Evolutionary conservation across 805 yeast species (phyloP).

Genomic region (Monosporozyma aerobia): DNA sequence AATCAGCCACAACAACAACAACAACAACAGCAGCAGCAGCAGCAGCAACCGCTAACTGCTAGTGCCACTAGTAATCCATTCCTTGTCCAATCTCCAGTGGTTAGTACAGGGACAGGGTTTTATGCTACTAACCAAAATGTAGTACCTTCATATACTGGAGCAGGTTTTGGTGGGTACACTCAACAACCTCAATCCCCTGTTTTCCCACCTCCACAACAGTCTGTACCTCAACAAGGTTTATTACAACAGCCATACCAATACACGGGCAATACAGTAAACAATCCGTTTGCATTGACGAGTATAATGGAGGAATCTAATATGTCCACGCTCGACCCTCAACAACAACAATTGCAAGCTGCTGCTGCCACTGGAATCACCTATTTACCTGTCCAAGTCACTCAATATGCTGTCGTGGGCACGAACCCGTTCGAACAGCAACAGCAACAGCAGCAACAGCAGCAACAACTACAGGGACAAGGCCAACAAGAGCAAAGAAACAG

Average conservation of each 20-base stretch:
- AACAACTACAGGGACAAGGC: conserved; percentile 6
- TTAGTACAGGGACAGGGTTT: conserved; percentile 19
- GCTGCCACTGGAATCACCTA: conserved; percentile 5
- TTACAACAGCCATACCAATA: background rate
- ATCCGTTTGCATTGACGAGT: conserved; percentile 32
- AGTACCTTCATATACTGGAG: conserved; percentile 40
- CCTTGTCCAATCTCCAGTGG: conserved; percentile 12
- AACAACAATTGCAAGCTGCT: conserved; percentile 5
- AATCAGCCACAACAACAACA: too few species aligned
- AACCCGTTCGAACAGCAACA: conserved; percentile 12
- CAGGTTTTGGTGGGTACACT: conserved; percentile 49
- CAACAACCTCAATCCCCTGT: conserved; percentile 10
- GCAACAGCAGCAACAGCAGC: conserved; percentile 10
- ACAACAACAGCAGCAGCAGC: conserved; percentile 9
- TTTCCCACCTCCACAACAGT: background rate
- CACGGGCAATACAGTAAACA: conserved; percentile 3
- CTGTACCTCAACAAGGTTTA: background rate
- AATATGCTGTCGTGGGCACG: conserved; percentile 1
- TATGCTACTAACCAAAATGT: conserved; percentile 22
- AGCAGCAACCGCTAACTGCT: background rate
- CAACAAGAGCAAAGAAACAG: conserved; percentile 8
- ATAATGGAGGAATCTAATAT: conserved; percentile 7
- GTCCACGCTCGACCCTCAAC: conserved; percentile 1
- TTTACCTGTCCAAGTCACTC: conserved; percentile 9
- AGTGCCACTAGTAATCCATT: conserved; percentile 16